Evolutionary conservation across 352 stramenopile species (phyloP).

Genomic region (Globisporangium spiculum): DNA sequence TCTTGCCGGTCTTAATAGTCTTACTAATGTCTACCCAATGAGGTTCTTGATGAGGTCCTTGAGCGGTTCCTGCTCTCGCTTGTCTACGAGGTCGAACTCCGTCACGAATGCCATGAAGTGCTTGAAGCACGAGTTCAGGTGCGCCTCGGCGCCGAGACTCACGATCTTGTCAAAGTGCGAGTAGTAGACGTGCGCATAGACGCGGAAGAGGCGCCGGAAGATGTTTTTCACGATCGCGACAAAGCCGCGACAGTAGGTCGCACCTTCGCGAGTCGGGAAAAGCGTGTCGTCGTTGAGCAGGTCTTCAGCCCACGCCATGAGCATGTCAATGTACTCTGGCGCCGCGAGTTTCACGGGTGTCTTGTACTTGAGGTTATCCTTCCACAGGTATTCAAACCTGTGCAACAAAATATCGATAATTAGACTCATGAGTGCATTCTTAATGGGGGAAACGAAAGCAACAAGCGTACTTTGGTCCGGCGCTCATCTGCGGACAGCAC

Average conservation of each 20-base stretch:
- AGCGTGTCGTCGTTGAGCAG: slow-evolving; percentile 79
- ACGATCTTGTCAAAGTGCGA: slow-evolving; percentile 96
- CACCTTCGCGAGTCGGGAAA: slow-evolving; percentile 67
- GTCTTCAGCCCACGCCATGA: slow-evolving; percentile 91
- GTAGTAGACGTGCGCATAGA: slow-evolving; percentile 97
- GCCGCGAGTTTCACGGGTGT: slow-evolving; percentile 65
- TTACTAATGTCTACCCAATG: slow-evolving; percentile 26
- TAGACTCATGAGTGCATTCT: not conserved
- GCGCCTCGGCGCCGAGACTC: slow-evolving; percentile 90
- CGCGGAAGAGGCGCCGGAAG: slow-evolving; percentile 94
- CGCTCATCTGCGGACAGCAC: slow-evolving; percentile 74
- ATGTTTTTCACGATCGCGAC: slow-evolving; percentile 88
- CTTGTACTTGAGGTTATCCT: slow-evolving; percentile 74
- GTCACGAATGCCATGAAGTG: slow-evolving; percentile 98
- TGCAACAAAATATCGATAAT: not conserved
- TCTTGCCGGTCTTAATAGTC: not conserved
- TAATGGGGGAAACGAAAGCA: not conserved
- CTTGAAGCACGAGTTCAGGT: slow-evolving; percentile 98
- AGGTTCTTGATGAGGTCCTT: slow-evolving; percentile 95
- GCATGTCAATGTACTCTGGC: slow-evolving; percentile 91
- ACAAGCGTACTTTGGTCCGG: slow-evolving; percentile 51
- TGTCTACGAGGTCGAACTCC: slow-evolving; percentile 92
- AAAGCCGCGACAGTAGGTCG: slow-evolving; percentile 83
- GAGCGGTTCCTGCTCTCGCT: slow-evolving; percentile 93
- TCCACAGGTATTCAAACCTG: slow-evolving; percentile 90